Evolutionary conservation across 1,139 yeast species (phyloP).

Genomic region (Suhomyces choctaworum): DNA sequence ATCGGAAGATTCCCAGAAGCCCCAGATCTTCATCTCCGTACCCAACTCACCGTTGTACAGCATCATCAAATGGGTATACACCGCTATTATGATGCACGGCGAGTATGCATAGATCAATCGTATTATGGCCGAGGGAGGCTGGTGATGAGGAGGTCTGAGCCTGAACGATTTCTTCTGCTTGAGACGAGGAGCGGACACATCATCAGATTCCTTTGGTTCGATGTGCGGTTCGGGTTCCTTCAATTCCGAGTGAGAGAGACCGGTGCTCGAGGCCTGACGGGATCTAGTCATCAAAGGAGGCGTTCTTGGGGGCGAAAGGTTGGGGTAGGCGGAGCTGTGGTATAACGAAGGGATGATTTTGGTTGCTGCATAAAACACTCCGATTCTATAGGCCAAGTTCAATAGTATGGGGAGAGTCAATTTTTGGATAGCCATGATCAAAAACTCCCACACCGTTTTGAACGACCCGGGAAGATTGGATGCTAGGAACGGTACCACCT

Average conservation of each 20-base stretch:
- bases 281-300: conserved; percentile 23
- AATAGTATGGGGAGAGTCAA: conserved; percentile 80
- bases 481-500: conserved; percentile 48
- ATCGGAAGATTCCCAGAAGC: conserved; percentile 39
- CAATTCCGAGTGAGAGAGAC: conserved; percentile 6
- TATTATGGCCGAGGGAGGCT: conserved; percentile 49
- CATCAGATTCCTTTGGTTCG: conserved; percentile 2
- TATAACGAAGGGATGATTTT: conserved; percentile 83
- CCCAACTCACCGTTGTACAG: conserved; percentile 82
- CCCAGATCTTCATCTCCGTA: conserved; percentile 60
- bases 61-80: conserved; percentile 89
- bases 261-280: conserved; percentile 21
- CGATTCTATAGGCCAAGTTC: conserved; percentile 79
- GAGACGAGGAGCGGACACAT: conserved; percentile 2
- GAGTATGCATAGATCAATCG: conserved; percentile 79
- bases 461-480: conserved; percentile 58
- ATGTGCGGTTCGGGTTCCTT: conserved; percentile 5
- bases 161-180: conserved; percentile 15
- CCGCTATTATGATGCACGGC: conserved; percentile 91
- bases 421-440: conserved; percentile 67
- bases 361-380: conserved; percentile 91
- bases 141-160: conserved; percentile 23
- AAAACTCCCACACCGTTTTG: conserved; percentile 68
- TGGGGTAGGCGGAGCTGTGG: conserved; percentile 38
- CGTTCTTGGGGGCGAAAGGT: conserved; percentile 23